Evolutionary conservation across 179 eudicot genomes (phyloP).

Genomic region (Silene vulgaris): DNA sequence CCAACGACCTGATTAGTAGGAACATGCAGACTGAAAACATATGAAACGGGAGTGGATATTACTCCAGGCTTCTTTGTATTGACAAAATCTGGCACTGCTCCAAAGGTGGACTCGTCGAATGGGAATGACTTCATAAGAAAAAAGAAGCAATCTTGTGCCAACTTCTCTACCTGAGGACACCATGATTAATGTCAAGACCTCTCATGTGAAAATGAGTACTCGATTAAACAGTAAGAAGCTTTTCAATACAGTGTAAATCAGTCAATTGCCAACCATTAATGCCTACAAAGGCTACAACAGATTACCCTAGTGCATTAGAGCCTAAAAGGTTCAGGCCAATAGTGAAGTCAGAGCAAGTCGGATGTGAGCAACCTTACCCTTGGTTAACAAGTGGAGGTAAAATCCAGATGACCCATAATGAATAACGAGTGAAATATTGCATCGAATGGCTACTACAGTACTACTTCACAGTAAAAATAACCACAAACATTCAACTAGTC

Average conservation of each 20-base stretch:
- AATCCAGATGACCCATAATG: no score
- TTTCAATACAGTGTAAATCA: not conserved
- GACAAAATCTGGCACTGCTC: conserved; percentile 43
- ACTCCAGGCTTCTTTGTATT: conserved; percentile 41
- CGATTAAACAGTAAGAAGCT: not conserved
- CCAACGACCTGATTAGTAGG: conserved; percentile 42
- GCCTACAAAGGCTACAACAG: not conserved
- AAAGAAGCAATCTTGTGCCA: conserved; percentile 74
- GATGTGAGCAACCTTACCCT: no score
- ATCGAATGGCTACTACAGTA: not conserved
- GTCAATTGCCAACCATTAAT: not conserved
- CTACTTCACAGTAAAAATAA: not conserved
- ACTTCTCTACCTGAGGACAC: conserved; percentile 64
- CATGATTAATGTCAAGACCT: conserved; percentile 2
- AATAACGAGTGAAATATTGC: not conserved
- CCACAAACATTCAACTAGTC: not conserved
- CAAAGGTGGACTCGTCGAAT: conserved; percentile 67
- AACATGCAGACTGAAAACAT: conserved; percentile 54
- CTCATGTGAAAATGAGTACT: not conserved
- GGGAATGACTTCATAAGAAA: conserved; percentile 61
- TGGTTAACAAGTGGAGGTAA: no score
- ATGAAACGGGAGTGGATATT: conserved; percentile 50
- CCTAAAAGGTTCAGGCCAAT: no score
- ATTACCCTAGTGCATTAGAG: no score
- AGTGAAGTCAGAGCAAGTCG: no score